These are phyloP conservation scores for Lagenidium sp. DNA, from an alignment of 352 stramenopile species.

Conservation along the genomic window DNA sequence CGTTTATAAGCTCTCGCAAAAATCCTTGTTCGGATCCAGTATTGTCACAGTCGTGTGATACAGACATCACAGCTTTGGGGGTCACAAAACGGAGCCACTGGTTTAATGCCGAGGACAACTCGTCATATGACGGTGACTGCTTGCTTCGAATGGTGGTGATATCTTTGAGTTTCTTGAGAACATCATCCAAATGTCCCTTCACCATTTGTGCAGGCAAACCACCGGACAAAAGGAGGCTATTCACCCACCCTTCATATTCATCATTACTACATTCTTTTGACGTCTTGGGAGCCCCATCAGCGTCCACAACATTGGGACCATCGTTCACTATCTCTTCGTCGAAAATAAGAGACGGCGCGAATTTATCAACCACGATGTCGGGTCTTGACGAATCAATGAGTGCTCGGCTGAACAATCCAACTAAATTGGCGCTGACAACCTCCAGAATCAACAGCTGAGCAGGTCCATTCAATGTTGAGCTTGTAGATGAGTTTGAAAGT, in stretches of 20 bases:
- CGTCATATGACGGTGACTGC: neutral
- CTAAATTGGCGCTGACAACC: conserved; percentile 64
- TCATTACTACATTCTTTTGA: conserved; percentile 55
- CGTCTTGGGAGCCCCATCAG: conserved; percentile 29
- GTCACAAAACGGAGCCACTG: conserved; percentile 53
- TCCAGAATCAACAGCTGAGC: too few relatives aligned
- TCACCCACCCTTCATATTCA: conserved; percentile 80
- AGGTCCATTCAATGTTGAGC: too few relatives aligned
- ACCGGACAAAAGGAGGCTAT: conserved; percentile 62
- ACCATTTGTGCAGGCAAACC: conserved; percentile 49
- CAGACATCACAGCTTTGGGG: conserved; percentile 27
- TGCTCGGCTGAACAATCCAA: conserved; percentile 59
- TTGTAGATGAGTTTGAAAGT: too few relatives aligned
- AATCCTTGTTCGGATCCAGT: conserved; percentile 24
- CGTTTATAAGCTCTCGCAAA: conserved; percentile 64
- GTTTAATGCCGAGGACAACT: conserved; percentile 33
- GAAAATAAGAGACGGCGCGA: conserved; percentile 5
- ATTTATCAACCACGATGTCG: conserved; percentile 50
- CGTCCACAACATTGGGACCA: conserved; percentile 6
- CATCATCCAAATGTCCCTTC: conserved; percentile 52
- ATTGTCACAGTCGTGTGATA: conserved; percentile 3
- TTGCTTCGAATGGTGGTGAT: conserved; percentile 17
- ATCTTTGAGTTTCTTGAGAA: conserved; percentile 32
- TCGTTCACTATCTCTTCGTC: conserved; percentile 35
- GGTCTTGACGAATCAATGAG: conserved; percentile 50